Conservation (phyloP, 805 yeast species). For the Candida argentea region DNA sequence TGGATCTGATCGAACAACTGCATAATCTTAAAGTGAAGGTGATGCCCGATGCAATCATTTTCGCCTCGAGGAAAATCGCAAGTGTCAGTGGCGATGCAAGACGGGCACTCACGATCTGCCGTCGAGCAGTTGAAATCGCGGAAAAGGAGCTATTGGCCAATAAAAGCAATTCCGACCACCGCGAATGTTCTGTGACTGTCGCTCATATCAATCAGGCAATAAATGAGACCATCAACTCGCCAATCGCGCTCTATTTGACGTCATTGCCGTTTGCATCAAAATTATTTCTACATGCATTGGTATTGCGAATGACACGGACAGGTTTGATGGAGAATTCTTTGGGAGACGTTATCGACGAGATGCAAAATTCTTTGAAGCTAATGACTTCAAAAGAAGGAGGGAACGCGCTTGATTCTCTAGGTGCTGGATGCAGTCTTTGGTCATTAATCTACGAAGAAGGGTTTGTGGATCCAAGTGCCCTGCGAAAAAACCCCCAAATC, state of each 20-base stretch:
- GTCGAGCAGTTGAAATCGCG: constrained; percentile 84
- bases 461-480: constrained; percentile 2
- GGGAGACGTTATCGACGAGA: constrained; percentile 74
- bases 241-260: constrained; percentile 48
- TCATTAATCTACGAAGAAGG: constrained; percentile 19
- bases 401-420: constrained; percentile 9
- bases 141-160: constrained; percentile 39
- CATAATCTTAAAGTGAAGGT: constrained; percentile 36
- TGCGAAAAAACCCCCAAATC: constrained; percentile 14
- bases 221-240: constrained; percentile 68
- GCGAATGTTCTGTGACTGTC: constrained; percentile 50
- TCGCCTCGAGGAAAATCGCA: constrained; percentile 90
- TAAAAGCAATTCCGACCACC: constrained; percentile 15
- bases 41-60: constrained; percentile 70
- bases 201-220: constrained; percentile 72
- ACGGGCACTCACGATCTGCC: constrained; percentile 77
- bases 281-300: constrained; percentile 57
- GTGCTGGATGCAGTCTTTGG: constrained; percentile 15
- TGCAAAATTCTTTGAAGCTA: constrained; percentile 40
- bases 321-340: constrained; percentile 63
- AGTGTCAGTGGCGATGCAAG: constrained; percentile 97
- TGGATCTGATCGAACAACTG: constrained; percentile 34
- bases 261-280: constrained; percentile 62
- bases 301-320: constrained; percentile 53
- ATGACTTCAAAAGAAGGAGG: constrained; percentile 20